These are phyloP conservation scores for Botryotinia narcissicola DNA, from an alignment of 2,329 filamentous ascomycete species.

Conservation along the genomic window DNA sequence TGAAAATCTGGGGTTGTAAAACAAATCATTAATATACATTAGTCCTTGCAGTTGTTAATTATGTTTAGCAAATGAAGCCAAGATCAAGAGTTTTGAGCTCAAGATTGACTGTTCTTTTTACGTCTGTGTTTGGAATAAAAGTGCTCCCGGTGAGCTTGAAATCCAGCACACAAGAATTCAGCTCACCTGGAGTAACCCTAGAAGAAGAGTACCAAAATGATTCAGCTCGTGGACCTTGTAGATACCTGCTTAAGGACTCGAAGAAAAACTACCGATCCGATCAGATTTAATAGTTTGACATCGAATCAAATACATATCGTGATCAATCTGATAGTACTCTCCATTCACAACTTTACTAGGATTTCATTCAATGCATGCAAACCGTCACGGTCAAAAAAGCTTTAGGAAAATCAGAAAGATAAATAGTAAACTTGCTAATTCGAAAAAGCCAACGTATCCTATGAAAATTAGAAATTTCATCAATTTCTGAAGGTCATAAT, in stretches of 20 bases:
- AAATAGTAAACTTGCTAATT: slow-evolving; percentile 2
- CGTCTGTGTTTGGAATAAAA: background rate
- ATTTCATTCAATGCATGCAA: background rate
- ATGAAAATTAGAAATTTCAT: background rate
- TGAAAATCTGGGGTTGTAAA: background rate
- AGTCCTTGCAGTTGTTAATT: background rate
- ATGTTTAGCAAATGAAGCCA: background rate
- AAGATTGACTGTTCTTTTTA: background rate
- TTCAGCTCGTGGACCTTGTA: background rate
- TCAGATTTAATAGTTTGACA: background rate
- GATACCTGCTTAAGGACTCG: background rate
- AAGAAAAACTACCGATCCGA: background rate
- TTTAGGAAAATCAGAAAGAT: background rate
- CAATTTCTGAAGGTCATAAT: background rate
- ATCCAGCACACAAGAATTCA: rapidly evolving
- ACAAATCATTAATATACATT: background rate
- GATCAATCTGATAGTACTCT: background rate
- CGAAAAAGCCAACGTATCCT: slow-evolving; percentile 2
- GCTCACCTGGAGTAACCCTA: background rate
- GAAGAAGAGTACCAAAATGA: background rate
- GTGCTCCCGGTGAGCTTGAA: background rate
- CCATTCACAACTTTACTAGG: background rate
- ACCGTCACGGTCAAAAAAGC: background rate
- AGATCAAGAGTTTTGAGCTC: background rate
- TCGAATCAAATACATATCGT: background rate